Evolutionary conservation across 208 protist species (phyloP).

Genomic region (Leishmania gerbilli): DNA sequence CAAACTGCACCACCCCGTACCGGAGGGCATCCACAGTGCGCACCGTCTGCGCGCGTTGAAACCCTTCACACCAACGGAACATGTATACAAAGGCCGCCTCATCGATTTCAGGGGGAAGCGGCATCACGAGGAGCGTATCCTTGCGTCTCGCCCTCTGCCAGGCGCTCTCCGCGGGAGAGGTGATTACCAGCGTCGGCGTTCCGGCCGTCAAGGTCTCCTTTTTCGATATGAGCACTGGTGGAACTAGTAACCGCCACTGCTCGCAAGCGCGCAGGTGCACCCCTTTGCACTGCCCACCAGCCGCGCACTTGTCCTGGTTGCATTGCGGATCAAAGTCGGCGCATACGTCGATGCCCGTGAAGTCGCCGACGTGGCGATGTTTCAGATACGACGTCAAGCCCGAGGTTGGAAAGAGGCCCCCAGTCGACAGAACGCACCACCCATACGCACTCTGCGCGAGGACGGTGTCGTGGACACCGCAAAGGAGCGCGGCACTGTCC

Average conservation of each 20-base stretch:
- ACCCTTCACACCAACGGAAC: slow-evolving; percentile 31
- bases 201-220: background rate
- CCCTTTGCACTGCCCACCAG: slow-evolving; percentile 20
- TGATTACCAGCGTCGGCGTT: background rate
- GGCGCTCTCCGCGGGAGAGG: slow-evolving; percentile 7
- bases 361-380: slow-evolving; percentile 20
- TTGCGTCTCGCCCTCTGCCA: slow-evolving; percentile 20
- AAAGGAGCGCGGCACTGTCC: background rate
- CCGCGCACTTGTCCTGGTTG: slow-evolving; percentile 17
- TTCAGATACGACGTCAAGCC: slow-evolving; percentile 28
- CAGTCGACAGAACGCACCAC: slow-evolving; percentile 34
- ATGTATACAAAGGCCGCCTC: slow-evolving; percentile 34
- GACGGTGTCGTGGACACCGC: slow-evolving; percentile 17
- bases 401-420: slow-evolving; percentile 26
- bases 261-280: slow-evolving; percentile 26
- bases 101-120: slow-evolving; percentile 26
- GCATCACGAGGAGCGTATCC: slow-evolving; percentile 22
- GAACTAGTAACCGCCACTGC: slow-evolving; percentile 33
- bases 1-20: slow-evolving; percentile 38
- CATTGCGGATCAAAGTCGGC: slow-evolving; percentile 7
- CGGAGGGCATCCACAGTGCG: slow-evolving; percentile 20
- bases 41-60: slow-evolving; percentile 33
- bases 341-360: slow-evolving; percentile 24
- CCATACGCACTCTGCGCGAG: slow-evolving; percentile 15
- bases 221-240: slow-evolving; percentile 18